phyloP scores from a whole-genome alignment of 805 yeast genomes.

The Hanseniaspora taiwanica region DNA sequence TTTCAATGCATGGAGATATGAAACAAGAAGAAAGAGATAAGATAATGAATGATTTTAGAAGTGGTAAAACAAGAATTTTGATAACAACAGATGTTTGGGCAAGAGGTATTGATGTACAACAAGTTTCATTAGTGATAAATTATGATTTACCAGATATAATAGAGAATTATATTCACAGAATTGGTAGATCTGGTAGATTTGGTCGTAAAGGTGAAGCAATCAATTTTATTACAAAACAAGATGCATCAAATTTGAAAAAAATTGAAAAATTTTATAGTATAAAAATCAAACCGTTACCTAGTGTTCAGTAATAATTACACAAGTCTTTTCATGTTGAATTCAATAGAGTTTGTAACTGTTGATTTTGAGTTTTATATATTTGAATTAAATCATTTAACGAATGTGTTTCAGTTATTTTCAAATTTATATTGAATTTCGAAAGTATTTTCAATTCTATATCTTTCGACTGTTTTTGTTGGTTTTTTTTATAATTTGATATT shows the following conservation, averaged over 20 bases:
- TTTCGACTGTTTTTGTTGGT: neutral
- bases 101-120: constrained; percentile 96
- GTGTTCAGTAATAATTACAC: neutral
- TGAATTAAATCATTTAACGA: constrained; percentile 12
- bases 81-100: constrained; percentile 94
- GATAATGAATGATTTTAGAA: constrained; percentile 91
- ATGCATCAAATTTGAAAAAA: constrained; percentile 61
- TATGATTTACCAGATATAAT: constrained; percentile 83
- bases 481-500: too few relatives aligned
- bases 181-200: constrained; percentile 97
- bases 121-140: constrained; percentile 87
- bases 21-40: constrained; percentile 86
- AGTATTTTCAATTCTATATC: constrained; percentile 17
- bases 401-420: neutral
- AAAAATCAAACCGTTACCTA: constrained; percentile 32
- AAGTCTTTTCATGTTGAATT: too few relatives aligned
- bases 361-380: constrained; percentile 17
- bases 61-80: constrained; percentile 85
- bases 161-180: constrained; percentile 93
- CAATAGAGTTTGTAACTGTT: constrained; percentile 14
- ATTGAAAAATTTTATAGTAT: constrained; percentile 84
- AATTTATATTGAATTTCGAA: constrained; percentile 13
- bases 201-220: constrained; percentile 98
- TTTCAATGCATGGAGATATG: constrained; percentile 94
- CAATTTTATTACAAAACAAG: constrained; percentile 78